Base-by-base conservation (phyloP, 1,139 yeast species). In the Protomyces lactucae-debilis region DNA sequence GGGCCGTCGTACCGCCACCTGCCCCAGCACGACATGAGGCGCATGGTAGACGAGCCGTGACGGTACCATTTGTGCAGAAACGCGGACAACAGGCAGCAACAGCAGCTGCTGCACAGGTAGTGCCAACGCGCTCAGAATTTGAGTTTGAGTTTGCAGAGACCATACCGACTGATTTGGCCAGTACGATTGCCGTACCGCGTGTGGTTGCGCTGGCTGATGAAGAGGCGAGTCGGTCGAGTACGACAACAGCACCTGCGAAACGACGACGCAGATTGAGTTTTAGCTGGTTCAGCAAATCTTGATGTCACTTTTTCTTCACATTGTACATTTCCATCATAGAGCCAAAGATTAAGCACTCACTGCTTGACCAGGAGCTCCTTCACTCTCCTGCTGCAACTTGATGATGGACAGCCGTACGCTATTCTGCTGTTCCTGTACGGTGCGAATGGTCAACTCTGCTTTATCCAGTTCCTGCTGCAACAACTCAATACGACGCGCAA, bases 401-500 rank as follows among this genome's bases (percentile, higher is more conserved):
- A 60, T 46, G 21, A 59, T 54, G 40, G 52, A 52, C 48, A 16
- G 18, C 32, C 60, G 61, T 18, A 36, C 56, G 21, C 21, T 55
- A n/a, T 57, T 53, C 21, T 57, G 55, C 39, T 64, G 52, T 10
- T 40, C 54, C 35, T 59, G 64, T 3, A 60, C 35, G 25, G 48
- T 45, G 14, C 37, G 23, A n/a, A 48, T 45, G n/a, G 36, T 55
- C 18, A n/a, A 43, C 21, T 61, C 61, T 14, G 54, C 56, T 39
- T 52, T 35, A 9, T 35, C 45, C 37, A 93, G 88, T 76, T 93
- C 98, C 43, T 79, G 79, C 69, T 83, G 79, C 64, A 93, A 93
- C 71, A 89, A 93, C 74, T 91, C 97, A 59, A 93, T 81, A 75
- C 99, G 86, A 75, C 92, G 93, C 39, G 80, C 82, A 45, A 93